Evolutionary conservation across 2,329 filamentous ascomycete species (phyloP).

Genomic region (Kalmusia sp.): DNA sequence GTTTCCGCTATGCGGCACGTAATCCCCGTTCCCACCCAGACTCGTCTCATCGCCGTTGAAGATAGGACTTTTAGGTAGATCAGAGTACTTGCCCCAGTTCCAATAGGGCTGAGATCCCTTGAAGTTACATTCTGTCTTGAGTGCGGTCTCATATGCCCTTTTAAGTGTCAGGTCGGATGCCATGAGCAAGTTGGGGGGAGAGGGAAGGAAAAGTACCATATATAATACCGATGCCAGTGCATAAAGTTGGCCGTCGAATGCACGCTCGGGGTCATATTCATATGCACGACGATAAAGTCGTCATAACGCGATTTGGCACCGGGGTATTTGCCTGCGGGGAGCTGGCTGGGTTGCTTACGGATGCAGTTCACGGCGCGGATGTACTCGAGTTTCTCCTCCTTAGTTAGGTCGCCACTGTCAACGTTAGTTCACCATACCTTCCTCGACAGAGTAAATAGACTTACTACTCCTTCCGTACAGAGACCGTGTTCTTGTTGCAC

Average conservation of each 20-base stretch:
- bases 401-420: slow-evolving; percentile 33
- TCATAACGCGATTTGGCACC: slow-evolving; percentile 43
- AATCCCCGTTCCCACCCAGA: slow-evolving; percentile 56
- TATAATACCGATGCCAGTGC: slow-evolving; percentile 53
- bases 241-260: slow-evolving; percentile 42
- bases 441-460: slow-evolving; percentile 7
- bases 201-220: slow-evolving; percentile 30
- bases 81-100: slow-evolving; percentile 60
- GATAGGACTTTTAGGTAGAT: slow-evolving; percentile 56
- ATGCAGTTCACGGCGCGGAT: slow-evolving; percentile 43
- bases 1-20: slow-evolving; percentile 22
- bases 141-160: slow-evolving; percentile 49
- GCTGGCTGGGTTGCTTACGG: slow-evolving; percentile 32
- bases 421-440: slow-evolving; percentile 5
- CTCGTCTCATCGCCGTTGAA: slow-evolving; percentile 63
- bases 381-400: slow-evolving; percentile 40
- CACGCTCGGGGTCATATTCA: slow-evolving; percentile 40
- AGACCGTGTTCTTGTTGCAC: slow-evolving; percentile 50
- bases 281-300: slow-evolving; percentile 41
- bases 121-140: slow-evolving; percentile 52
- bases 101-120: slow-evolving; percentile 56
- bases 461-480: slow-evolving; percentile 55
- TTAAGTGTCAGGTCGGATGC: too few relatives aligned
- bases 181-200: neutral
- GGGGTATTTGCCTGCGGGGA: slow-evolving; percentile 32